Conservation (phyloP, 441 rosid species). For the Rhodomyrtus psidioides region DNA sequence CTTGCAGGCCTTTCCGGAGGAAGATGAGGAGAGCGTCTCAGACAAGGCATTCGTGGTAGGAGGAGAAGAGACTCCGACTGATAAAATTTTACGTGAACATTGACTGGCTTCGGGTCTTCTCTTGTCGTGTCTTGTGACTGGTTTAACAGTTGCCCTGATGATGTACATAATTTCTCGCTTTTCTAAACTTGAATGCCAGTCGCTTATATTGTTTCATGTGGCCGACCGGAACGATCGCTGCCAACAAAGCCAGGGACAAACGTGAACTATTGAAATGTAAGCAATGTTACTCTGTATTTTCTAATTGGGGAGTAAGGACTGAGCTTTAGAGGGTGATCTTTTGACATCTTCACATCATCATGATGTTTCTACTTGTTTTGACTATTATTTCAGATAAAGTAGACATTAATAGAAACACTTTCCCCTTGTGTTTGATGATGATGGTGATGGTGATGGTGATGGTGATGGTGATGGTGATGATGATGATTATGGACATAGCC, state of each 20-base stretch:
- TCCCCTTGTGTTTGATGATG: background rate
- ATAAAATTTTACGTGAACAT: slow-evolving; percentile 11
- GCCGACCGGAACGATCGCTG: background rate
- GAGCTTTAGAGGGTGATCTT: background rate
- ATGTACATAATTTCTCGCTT: slow-evolving; percentile 27
- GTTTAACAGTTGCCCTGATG: slow-evolving; percentile 19
- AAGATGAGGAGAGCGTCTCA: slow-evolving; percentile 44
- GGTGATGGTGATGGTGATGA: no score
- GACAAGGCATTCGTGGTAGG: slow-evolving; percentile 49
- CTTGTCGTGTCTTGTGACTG: background rate
- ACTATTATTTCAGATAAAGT: background rate
- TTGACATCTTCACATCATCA: background rate
- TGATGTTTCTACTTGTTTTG: background rate
- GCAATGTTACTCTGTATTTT: background rate
- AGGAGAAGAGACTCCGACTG: slow-evolving; percentile 3
- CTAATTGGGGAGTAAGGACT: background rate
- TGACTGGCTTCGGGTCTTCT: slow-evolving; percentile 6
- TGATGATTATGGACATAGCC: background rate
- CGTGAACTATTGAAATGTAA: background rate
- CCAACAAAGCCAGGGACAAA: background rate
- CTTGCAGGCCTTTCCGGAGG: slow-evolving; percentile 84
- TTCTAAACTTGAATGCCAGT: background rate
- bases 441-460: background rate
- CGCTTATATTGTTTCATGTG: background rate
- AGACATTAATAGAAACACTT: background rate